Percentiles rank a stretch among this genome's conserved stretches.
Evolutionary conservation across 2,329 filamentous ascomycete species (phyloP).

Genomic region (Epichloe scottii): DNA sequence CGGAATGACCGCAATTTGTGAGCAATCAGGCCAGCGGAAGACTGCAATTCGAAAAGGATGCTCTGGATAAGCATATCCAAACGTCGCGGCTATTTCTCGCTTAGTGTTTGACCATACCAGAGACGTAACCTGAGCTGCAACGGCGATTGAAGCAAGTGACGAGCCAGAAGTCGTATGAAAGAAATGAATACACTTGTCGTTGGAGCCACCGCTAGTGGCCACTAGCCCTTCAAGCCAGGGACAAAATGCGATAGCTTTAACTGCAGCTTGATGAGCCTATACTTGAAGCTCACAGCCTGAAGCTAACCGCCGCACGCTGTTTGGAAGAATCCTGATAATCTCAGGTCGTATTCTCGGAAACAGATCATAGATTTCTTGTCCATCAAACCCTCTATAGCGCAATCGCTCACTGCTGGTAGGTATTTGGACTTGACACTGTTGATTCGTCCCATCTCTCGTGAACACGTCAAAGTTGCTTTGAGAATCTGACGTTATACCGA

Average conservation of each 20-base stretch:
- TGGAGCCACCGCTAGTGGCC: slow-evolving; percentile 84
- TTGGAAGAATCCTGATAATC: slow-evolving; percentile 9
- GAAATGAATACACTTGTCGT: slow-evolving; percentile 93
- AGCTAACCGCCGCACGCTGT: slow-evolving; percentile 34
- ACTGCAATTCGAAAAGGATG: slow-evolving; percentile 83
- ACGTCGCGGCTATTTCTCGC: slow-evolving; percentile 82
- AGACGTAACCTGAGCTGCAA: slow-evolving; percentile 85
- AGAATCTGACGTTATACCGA: neutral
- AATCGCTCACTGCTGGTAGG: neutral
- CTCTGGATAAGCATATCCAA: slow-evolving; percentile 84
- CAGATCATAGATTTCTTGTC: neutral
- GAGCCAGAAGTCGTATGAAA: slow-evolving; percentile 78
- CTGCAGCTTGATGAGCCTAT: slow-evolving; percentile 72
- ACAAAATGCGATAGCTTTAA: slow-evolving; percentile 95
- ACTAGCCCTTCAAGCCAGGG: slow-evolving; percentile 83
- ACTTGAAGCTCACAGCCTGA: slow-evolving; percentile 52
- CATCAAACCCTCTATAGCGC: neutral
- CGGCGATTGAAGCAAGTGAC: slow-evolving; percentile 78
- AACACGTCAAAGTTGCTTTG: neutral
- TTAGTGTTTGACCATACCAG: slow-evolving; percentile 80
- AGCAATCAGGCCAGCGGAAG: slow-evolving; percentile 88
- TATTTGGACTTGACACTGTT: neutral
- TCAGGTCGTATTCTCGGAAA: neutral
- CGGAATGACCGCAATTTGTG: slow-evolving; percentile 71
- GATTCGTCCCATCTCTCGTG: slow-evolving; percentile 10